Conservation (phyloP, 352 stramenopile species). For the Phytophthora meadii region DNA sequence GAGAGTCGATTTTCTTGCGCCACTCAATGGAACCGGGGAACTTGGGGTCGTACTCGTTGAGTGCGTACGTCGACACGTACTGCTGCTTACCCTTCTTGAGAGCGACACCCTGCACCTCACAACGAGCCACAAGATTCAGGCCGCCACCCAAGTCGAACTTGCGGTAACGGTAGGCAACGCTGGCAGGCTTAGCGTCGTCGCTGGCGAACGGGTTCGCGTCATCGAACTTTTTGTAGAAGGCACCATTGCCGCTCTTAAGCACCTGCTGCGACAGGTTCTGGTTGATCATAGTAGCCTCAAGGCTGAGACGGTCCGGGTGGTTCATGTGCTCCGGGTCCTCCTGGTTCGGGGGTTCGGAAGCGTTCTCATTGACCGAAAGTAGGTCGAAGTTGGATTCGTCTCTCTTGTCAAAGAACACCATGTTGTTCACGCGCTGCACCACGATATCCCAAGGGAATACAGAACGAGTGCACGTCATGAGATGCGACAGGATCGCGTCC, state of each 20-base stretch:
- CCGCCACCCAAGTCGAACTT: constrained; percentile 94
- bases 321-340: constrained; percentile 95
- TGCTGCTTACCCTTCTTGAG: constrained; percentile 89
- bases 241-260: constrained; percentile 65
- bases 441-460: constrained; percentile 99
- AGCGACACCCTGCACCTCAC: constrained; percentile 94
- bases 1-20: constrained; percentile 97
- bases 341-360: constrained; percentile 88
- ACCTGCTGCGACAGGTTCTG: constrained; percentile 99
- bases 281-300: constrained; percentile 99
- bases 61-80: constrained; percentile 95
- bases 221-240: constrained; percentile 70
- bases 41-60: constrained; percentile 98
- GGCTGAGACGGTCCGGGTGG: constrained; percentile 94
- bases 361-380: constrained; percentile 96
- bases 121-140: constrained; percentile 92
- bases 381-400: constrained; percentile 95
- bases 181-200: constrained; percentile 91
- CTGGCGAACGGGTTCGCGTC: constrained; percentile 95
- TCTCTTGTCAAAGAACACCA: constrained; percentile 98
- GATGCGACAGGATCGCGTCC: constrained; percentile 96
- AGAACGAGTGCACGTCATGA: constrained; percentile 96
- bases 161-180: constrained; percentile 97
- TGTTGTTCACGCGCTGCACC: constrained; percentile 92
- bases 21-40: constrained; percentile 89